Evolutionary conservation across 2,329 filamentous ascomycete species (phyloP), one percentile per base, ranked within the genome.

Genomic region (Rhexocercosporidium sp.): DNA sequence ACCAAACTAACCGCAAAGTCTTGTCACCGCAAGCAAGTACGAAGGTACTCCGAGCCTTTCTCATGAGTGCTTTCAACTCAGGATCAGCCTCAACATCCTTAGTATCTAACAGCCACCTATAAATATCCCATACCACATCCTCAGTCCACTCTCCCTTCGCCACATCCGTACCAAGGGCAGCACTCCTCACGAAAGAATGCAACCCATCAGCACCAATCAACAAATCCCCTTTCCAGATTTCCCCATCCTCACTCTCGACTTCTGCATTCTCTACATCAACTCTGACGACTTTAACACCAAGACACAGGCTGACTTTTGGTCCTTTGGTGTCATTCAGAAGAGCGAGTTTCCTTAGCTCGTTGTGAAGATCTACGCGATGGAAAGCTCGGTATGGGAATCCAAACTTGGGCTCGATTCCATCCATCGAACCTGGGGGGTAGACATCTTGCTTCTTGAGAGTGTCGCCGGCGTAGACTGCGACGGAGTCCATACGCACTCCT

Each of bases 1-100:
- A 65, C 62, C 62, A 65, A 18, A 65, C 62, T 11, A 65, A 59
- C 2, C 62, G 44, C n/a, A 47, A 47, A 22, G 18, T 22, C 44
- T 47, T 47, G n/a, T 47, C 44, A 1, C 44, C 44, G 22, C 22
- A n/a, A 20, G 44, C 4, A 20, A 47, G 44, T 5, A 47, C 7
- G 7, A 47, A 47, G 7, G 44, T 47, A 20, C 44, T 47, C n/a
- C 44, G 22, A 20, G 44, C 44, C 11, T 47, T 47, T n/a, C 44
- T 47, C 44, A 47, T 47, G 18, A 47, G n/a, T 4, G n/a, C n/a
- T 20, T n/a, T 20, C 16, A 47, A 22, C n/a, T 47, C 44, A 11
- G n/a, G 18, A 47, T 47, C 44, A n/a, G 44, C 44, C 7, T 47
- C 44, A n/a, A 47, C 44, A 11, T 47, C 44, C 7, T 47, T 47